phyloP scores from a whole-genome alignment of 257 asterid genomes.

The Henckelia pumila region DNA sequence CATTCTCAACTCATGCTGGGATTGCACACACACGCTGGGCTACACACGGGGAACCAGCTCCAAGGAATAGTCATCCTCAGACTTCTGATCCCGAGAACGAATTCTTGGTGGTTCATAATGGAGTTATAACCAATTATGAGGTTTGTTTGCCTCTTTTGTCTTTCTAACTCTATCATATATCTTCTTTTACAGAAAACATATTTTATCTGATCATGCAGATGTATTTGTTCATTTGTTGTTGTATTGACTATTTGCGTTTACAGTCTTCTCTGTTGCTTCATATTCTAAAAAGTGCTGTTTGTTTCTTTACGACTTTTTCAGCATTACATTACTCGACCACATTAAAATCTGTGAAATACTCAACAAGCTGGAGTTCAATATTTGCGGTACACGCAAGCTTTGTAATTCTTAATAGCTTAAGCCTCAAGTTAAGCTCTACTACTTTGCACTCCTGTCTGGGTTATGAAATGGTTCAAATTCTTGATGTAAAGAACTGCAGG shows the following conservation, averaged over 20 bases:
- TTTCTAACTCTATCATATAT: background rate
- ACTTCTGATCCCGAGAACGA: slow-evolving; percentile 75
- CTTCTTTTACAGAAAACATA: slow-evolving; percentile 1
- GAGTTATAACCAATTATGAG: slow-evolving; percentile 94
- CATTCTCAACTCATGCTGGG: slow-evolving; percentile 83
- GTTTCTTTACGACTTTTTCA: background rate
- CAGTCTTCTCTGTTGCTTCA: slow-evolving; percentile 6
- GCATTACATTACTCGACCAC: background rate
- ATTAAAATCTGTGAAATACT: background rate
- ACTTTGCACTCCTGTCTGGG: background rate
- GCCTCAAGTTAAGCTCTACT: background rate
- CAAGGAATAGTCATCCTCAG: slow-evolving; percentile 96
- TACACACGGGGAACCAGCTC: slow-evolving; percentile 98
- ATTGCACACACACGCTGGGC: slow-evolving; percentile 99
- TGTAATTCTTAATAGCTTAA: background rate
- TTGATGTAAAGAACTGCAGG: background rate
- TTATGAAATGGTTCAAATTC: background rate
- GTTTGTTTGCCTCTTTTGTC: slow-evolving; percentile 32
- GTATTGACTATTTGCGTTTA: slow-evolving; percentile 6
- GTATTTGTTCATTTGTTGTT: slow-evolving; percentile 2
- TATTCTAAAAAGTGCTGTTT: background rate
- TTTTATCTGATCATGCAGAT: background rate
- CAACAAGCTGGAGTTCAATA: background rate
- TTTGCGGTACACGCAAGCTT: background rate
- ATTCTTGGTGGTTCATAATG: slow-evolving; percentile 93